These are phyloP conservation scores for Boletus vinaceobasis DNA, from an alignment of 768 basidiomycete species.

Conservation along the genomic window DNA sequence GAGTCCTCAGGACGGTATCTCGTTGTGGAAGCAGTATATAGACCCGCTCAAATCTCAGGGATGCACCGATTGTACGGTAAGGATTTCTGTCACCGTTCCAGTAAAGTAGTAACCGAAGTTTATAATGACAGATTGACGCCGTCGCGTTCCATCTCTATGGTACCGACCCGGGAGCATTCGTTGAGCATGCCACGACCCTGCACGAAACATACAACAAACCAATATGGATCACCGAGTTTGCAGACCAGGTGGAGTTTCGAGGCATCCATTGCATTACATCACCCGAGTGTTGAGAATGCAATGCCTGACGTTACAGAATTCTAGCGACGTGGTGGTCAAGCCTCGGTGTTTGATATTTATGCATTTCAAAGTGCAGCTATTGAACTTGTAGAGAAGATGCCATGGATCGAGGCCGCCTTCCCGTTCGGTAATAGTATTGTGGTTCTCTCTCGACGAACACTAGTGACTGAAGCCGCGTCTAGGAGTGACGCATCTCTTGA, in stretches of 20 bases:
- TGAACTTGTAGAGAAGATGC: conserved; percentile 43
- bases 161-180: conserved; percentile 45
- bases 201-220: conserved; percentile 43
- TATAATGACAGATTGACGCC: conserved; percentile 47
- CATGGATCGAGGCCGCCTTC: conserved; percentile 41
- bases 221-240: conserved; percentile 70
- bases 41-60: conserved; percentile 57
- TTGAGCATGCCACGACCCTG: conserved; percentile 47
- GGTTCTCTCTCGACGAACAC: neutral
- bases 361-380: conserved; percentile 46
- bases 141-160: conserved; percentile 77
- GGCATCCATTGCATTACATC: neutral
- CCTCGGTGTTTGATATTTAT: conserved; percentile 38
- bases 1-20: conserved; percentile 47
- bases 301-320: conserved; percentile 41
- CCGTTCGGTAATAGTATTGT: conserved; percentile 71
- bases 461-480: neutral
- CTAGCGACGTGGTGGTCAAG: conserved; percentile 43
- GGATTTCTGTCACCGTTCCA: conserved; percentile 19
- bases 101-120: neutral
- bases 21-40: conserved; percentile 64
- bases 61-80: conserved; percentile 53
- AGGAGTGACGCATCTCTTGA: conserved; percentile 59
- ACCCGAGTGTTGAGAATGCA: neutral
- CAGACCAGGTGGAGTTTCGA: conserved; percentile 51